phyloP scores from a whole-genome alignment of 208 protist genomes.

The Leishmania braziliensis region DNA sequence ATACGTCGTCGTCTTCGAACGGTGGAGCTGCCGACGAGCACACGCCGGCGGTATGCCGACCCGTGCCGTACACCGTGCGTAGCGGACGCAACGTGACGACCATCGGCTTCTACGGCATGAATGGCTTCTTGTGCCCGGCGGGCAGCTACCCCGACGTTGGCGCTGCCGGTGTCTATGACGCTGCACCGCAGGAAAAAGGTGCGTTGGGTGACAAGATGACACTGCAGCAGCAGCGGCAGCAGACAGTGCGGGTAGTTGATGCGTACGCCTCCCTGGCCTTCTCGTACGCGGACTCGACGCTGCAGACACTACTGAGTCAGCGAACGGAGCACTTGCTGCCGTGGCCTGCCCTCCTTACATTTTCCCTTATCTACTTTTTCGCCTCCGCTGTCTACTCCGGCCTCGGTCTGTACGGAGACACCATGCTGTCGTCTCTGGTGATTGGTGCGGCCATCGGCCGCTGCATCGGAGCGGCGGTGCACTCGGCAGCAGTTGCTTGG shows the following conservation, averaged over 20 bases:
- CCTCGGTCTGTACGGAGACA: constrained; percentile 37
- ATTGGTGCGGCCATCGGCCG: constrained; percentile 48
- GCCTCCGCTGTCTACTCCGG: constrained; percentile 48
- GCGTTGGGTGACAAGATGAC: background rate
- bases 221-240: constrained; percentile 12
- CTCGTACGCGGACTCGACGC: constrained; percentile 45
- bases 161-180: background rate
- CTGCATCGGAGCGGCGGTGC: constrained; percentile 29
- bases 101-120: constrained; percentile 58
- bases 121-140: constrained; percentile 46
- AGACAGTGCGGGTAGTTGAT: constrained; percentile 43
- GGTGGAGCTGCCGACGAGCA: background rate
- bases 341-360: constrained; percentile 32
- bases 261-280: constrained; percentile 63
- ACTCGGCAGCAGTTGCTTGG: background rate
- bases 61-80: constrained; percentile 38
- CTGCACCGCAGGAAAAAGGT: background rate
- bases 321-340: constrained; percentile 44
- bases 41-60: constrained; percentile 31
- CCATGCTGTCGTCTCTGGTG: constrained; percentile 34
- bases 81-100: constrained; percentile 41
- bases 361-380: constrained; percentile 48
- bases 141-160: constrained; percentile 7
- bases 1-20: background rate
- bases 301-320: constrained; percentile 51